Evolutionary conservation across 176 grass and related monocot genomes (phyloP).

Genomic region (Metroxylon sagu): DNA sequence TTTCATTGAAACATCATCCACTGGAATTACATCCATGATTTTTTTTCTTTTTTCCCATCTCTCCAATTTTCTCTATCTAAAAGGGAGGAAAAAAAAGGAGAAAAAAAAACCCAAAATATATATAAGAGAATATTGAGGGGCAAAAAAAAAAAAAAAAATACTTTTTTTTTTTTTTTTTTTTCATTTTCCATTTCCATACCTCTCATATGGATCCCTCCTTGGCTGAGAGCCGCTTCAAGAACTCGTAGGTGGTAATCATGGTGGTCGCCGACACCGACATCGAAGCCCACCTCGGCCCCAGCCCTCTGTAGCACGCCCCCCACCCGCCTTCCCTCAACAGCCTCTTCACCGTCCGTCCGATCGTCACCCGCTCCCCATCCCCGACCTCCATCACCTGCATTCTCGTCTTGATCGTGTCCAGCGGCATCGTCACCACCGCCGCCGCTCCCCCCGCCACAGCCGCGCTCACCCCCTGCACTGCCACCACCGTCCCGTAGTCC

Average conservation of each 20-base stretch:
- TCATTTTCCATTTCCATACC: neutral
- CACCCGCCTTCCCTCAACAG: slow-evolving; percentile 77
- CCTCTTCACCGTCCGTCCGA: slow-evolving; percentile 48
- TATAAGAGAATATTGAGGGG: too few species aligned
- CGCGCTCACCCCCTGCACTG: slow-evolving; percentile 79
- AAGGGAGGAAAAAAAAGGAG: too few species aligned
- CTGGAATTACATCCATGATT: too few species aligned
- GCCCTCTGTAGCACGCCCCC: slow-evolving; percentile 12
- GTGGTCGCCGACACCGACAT: slow-evolving; percentile 14
- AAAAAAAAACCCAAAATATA: too few species aligned
- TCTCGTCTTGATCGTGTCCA: slow-evolving; percentile 94
- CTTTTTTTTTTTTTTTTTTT: neutral
- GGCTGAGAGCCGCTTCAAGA: slow-evolving; percentile 19
- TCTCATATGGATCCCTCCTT: slow-evolving; percentile 12
- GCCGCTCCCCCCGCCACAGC: slow-evolving; percentile 58
- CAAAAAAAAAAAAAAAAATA: neutral
- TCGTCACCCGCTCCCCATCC: slow-evolving; percentile 26
- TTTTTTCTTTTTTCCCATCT: too few species aligned
- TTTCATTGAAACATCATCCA: too few species aligned
- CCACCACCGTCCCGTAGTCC: slow-evolving; percentile 37
- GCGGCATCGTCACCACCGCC: slow-evolving; percentile 83
- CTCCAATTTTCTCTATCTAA: too few species aligned
- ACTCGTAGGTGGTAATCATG: slow-evolving; percentile 23
- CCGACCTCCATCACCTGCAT: slow-evolving; percentile 74
- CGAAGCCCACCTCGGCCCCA: slow-evolving; percentile 16